Conservation (phyloP, 305 asterid species). For the Fraxinus sp. region DNA sequence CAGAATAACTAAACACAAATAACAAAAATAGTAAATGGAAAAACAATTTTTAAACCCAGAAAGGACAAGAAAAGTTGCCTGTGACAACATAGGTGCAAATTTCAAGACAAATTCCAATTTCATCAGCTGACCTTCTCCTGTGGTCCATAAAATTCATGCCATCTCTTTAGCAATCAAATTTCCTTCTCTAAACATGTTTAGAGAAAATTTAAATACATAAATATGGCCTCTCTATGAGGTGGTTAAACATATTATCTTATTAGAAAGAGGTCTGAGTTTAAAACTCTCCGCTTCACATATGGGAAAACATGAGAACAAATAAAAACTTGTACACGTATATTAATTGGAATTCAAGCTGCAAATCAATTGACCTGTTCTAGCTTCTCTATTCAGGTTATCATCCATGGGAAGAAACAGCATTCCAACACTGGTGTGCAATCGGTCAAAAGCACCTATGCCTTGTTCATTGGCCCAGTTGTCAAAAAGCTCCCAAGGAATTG, state of each 20-base stretch:
- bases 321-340: background rate
- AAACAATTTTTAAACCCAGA: background rate
- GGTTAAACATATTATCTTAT: background rate
- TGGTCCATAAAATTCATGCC: background rate
- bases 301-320: background rate
- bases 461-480: constrained; percentile 84
- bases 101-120: background rate
- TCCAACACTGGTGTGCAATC: constrained; percentile 86
- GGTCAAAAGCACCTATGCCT: constrained; percentile 70
- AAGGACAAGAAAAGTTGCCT: background rate
- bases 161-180: background rate
- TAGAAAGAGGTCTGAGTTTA: background rate
- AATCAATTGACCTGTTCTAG: constrained; percentile 60
- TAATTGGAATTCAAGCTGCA: constrained; percentile 1
- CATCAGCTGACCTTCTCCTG: background rate
- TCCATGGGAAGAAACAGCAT: constrained; percentile 94
- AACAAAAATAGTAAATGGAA: background rate
- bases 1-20: background rate
- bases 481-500: constrained; percentile 94
- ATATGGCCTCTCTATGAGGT: background rate
- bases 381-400: constrained; percentile 59
- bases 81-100: background rate
- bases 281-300: background rate
- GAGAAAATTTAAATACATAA: background rate
- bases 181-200: background rate